phyloP scores from a whole-genome alignment of 2,329 filamentous ascomycete species.

The Aspergillus udagawae region DNA sequence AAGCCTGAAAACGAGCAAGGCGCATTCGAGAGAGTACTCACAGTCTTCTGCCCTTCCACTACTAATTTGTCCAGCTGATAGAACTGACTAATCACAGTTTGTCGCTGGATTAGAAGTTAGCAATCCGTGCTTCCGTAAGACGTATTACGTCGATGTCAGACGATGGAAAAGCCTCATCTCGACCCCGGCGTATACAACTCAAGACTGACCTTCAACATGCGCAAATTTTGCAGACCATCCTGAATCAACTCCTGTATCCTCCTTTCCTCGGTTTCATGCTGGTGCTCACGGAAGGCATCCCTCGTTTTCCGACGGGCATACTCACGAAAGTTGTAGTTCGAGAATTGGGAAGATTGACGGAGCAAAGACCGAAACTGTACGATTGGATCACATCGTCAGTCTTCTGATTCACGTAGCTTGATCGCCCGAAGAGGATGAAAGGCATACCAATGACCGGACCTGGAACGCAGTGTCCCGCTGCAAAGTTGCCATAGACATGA shows the following conservation, averaged over 20 bases:
- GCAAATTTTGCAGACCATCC: slow-evolving; percentile 79
- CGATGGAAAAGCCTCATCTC: not conserved
- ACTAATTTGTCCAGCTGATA: slow-evolving; percentile 89
- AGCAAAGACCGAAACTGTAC: slow-evolving; percentile 84
- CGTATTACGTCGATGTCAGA: not conserved
- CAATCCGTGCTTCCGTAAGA: not conserved
- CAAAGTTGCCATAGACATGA: slow-evolving; percentile 43
- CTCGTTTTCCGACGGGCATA: slow-evolving; percentile 87
- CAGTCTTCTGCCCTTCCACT: slow-evolving; percentile 79
- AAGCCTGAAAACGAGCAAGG: not conserved
- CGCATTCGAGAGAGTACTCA: slow-evolving; percentile 39
- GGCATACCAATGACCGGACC: slow-evolving; percentile 44
- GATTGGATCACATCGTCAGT: not conserved
- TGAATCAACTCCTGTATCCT: slow-evolving; percentile 85
- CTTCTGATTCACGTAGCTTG: not conserved
- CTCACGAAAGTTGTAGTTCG: slow-evolving; percentile 95
- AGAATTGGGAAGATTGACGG: slow-evolving; percentile 80
- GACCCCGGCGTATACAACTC: not conserved
- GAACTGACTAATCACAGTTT: slow-evolving; percentile 92
- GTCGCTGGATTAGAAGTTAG: slow-evolving; percentile 63
- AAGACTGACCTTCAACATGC: slow-evolving; percentile 76
- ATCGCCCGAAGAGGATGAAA: not conserved
- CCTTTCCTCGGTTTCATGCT: slow-evolving; percentile 66
- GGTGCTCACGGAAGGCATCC: slow-evolving; percentile 84
- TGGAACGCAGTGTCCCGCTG: slow-evolving; percentile 44